A percentile compares a stretch with the other conserved stretches of the same genome.
Evolutionary conservation across 2,329 filamentous ascomycete genomes (phyloP).

Genomic region (Dactylellina drechsleri): DNA sequence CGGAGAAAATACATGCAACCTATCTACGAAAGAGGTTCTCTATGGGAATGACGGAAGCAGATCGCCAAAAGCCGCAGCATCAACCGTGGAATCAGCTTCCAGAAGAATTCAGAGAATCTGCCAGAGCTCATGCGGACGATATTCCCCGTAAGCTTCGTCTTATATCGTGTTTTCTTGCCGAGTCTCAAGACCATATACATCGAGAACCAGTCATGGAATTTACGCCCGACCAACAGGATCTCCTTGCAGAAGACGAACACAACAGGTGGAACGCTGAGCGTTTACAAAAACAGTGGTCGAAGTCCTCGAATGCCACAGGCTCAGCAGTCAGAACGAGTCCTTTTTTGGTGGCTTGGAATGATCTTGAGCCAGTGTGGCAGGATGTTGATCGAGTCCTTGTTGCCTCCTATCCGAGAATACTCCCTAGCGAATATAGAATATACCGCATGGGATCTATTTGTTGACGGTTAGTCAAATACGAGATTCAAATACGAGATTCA

Average conservation of each 20-base stretch:
- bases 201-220: conserved; percentile 24
- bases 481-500: too few species aligned
- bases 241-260: conserved; percentile 25
- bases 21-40: conserved; percentile 34
- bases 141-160: conserved; percentile 37
- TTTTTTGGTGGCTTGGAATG: conserved; percentile 37
- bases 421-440: conserved; percentile 37
- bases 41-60: conserved; percentile 34
- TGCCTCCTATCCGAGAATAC: conserved; percentile 28
- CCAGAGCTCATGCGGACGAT: conserved; percentile 38
- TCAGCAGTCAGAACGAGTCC: conserved; percentile 22
- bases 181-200: conserved; percentile 38
- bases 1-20: conserved; percentile 23
- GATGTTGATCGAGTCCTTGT: conserved; percentile 40
- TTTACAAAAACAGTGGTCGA: conserved; percentile 38
- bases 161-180: conserved; percentile 33
- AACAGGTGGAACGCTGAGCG: conserved; percentile 42
- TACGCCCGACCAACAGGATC: conserved; percentile 6
- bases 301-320: background rate
- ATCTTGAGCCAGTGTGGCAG: conserved; percentile 34
- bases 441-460: conserved; percentile 22
- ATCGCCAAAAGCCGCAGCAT: conserved; percentile 16
- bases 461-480: conserved; percentile 8
- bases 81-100: conserved; percentile 31
- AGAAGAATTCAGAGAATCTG: conserved; percentile 40